Evolutionary conservation across 352 stramenopile genomes (phyloP).

Genomic region (Globisporangium takayamanum): DNA sequence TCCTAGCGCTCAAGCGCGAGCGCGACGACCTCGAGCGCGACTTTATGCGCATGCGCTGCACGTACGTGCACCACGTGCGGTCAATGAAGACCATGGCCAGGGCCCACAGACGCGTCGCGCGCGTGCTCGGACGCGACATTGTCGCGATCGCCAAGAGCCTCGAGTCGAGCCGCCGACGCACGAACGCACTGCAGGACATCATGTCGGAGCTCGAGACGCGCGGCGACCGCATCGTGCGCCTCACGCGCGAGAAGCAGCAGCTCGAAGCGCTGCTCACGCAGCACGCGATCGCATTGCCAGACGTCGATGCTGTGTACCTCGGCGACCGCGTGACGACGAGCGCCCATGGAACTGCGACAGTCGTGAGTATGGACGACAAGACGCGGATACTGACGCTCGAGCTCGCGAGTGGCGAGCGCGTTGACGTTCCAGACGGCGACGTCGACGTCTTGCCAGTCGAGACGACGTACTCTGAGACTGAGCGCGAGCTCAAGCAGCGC

Average conservation of each 20-base stretch:
- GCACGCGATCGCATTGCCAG: constrained; percentile 34
- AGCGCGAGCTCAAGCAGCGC: constrained; percentile 47
- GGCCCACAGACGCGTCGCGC: constrained; percentile 56
- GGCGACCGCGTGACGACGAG: constrained; percentile 50
- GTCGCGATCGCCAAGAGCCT: constrained; percentile 45
- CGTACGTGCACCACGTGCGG: constrained; percentile 52
- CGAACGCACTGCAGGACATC: constrained; percentile 69
- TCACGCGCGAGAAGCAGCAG: constrained; percentile 61
- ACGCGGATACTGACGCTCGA: constrained; percentile 38
- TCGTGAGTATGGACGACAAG: constrained; percentile 33
- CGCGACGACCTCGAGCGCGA: constrained; percentile 69
- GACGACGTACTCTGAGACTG: constrained; percentile 40
- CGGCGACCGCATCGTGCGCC: constrained; percentile 39
- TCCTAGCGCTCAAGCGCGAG: constrained; percentile 59
- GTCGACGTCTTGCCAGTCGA: constrained; percentile 49
- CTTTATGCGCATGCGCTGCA: constrained; percentile 62
- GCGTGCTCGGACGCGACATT: constrained; percentile 34
- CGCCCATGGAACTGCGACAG: constrained; percentile 35
- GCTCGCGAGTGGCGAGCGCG: constrained; percentile 32
- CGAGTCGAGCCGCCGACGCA: constrained; percentile 62
- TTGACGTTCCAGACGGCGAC: constrained; percentile 52
- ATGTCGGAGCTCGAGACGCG: constrained; percentile 71
- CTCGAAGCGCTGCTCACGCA: constrained; percentile 43
- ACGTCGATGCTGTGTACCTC: constrained; percentile 57
- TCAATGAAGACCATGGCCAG: constrained; percentile 71